Conservation (phyloP, 2,329 filamentous ascomycete genomes). For the Juglanconis sp. region DNA sequence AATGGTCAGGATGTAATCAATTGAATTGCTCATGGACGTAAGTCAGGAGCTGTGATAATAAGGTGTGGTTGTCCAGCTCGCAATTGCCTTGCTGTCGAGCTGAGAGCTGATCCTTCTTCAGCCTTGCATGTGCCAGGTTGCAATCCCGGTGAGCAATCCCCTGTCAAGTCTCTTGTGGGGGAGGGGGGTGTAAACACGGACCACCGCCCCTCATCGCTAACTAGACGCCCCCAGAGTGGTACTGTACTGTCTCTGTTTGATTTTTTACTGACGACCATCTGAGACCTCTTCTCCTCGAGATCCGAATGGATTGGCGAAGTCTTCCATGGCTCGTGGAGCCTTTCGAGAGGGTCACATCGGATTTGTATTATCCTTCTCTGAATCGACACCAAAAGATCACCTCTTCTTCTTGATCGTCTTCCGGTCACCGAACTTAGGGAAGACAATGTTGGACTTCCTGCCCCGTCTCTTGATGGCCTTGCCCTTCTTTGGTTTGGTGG, state of each 20-base stretch:
- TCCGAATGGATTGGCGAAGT: not conserved
- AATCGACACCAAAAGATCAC: not conserved
- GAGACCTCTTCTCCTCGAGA: not conserved
- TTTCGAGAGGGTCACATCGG: not conserved
- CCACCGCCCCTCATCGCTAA: not conserved
- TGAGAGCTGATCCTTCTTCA: conserved; percentile 11
- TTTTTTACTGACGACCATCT: not conserved
- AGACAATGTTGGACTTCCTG: conserved; percentile 57
- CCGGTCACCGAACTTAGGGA: conserved; percentile 55
- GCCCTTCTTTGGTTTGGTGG: conserved; percentile 42
- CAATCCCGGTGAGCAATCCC: not conserved
- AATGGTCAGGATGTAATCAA: not conserved
- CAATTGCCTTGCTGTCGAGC: not conserved
- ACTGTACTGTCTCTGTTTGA: too few relatives aligned
- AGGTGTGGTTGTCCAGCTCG: not conserved
- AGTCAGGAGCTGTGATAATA: conserved; percentile 1
- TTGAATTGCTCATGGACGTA: not conserved
- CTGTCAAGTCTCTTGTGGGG: not conserved
- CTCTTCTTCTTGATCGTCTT: conserved; percentile 42
- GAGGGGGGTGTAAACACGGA: too few relatives aligned
- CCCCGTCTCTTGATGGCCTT: conserved; percentile 55
- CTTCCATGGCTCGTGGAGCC: not conserved
- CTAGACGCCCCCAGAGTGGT: not conserved
- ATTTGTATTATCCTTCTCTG: not conserved
- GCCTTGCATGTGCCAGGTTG: conserved; percentile 14